Percentiles rank a stretch among this genome's conserved stretches.
These are phyloP conservation scores for Plantago coronopus DNA, from an alignment of 305 asterid species.

Conservation along the genomic window DNA sequence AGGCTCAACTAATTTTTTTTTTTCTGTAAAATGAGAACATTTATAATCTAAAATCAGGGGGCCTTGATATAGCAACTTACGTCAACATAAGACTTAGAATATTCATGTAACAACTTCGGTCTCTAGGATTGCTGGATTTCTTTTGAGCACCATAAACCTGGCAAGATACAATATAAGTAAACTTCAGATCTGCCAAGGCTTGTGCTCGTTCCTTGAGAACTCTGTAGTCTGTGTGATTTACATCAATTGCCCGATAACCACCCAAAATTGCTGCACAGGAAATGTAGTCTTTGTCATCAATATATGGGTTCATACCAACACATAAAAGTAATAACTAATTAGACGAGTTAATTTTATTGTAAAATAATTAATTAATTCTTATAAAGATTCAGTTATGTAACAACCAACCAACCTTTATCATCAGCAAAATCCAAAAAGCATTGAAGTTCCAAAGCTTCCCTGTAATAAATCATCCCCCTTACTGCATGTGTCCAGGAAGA, in stretches of 20 bases:
- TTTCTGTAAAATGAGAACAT: too few relatives aligned
- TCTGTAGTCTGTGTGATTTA: slow-evolving; percentile 45
- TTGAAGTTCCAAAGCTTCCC: slow-evolving; percentile 90
- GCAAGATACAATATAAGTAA: slow-evolving; percentile 86
- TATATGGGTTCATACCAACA: slow-evolving; percentile 14
- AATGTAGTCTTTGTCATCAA: slow-evolving; percentile 14
- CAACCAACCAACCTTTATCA: slow-evolving; percentile 65
- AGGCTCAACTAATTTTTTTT: neutral
- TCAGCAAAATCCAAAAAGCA: slow-evolving; percentile 91
- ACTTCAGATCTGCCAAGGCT: slow-evolving; percentile 87
- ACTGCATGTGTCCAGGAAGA: slow-evolving; percentile 45
- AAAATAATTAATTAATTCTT: neutral
- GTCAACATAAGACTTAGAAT: slow-evolving; percentile 88
- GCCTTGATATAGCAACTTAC: slow-evolving; percentile 52
- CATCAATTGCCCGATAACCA: slow-evolving; percentile 72
- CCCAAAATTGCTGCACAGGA: slow-evolving; percentile 63
- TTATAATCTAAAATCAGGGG: slow-evolving; percentile 22
- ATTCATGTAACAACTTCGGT: slow-evolving; percentile 72
- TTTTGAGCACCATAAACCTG: slow-evolving; percentile 94
- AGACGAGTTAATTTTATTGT: neutral
- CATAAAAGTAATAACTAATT: neutral
- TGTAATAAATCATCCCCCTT: slow-evolving; percentile 99
- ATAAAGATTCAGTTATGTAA: neutral
- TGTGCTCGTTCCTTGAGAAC: slow-evolving; percentile 60
- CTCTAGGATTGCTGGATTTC: slow-evolving; percentile 67